Base-by-base conservation (phyloP, 306 rosid genomes). In the Corylus avellana region DNA sequence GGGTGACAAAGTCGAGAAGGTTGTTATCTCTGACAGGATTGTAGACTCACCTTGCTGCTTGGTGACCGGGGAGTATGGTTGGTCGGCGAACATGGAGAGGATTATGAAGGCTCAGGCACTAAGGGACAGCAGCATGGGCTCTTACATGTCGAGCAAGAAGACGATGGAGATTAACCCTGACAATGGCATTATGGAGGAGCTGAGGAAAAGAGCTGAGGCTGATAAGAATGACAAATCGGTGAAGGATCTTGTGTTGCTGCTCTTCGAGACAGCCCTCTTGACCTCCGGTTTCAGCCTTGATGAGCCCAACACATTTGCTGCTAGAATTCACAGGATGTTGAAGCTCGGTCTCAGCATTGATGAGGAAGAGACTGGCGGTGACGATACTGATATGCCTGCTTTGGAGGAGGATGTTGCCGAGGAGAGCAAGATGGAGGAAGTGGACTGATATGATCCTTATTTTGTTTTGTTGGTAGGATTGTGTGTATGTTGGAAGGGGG, bases 31-130 rank as follows among this genome's bases (percentile, higher is more conserved):
- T 4, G 77, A 80, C 4, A 66, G 84, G 46, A 77, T 84, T 42
- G 77, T 84, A 5, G 84, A 80, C 13, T 73, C 81, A 1, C 78
- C 86, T 2, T 83, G 81, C 46, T 63, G 73, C 44, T 55, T 79
- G 75, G 78, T 79, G 13, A 79, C 83, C 0, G 80, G 80, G 16
- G 80, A 70, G 13, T 83, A 83, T 29, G 74, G 86, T 4, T 80
- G 87, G 87, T 62, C 87, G 12, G 59, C 84, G 17, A 76, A 84
- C 72, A 84, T 84, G 84, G 87, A 84, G 37, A 80, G 86, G 42
- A 84, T 84, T 58, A 84, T 84, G 87, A 84, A 72, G 51, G 81
- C 87, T 12, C 79, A 80, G 35, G 76, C 87, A 8, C 51, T 76
- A 12, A 76, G 84, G 66, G 84, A 72, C 73, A 79, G n/a, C 73